These are phyloP conservation scores for Saturnispora bothae DNA, from an alignment of 805 yeast genomes.

Conservation along the genomic window DNA sequence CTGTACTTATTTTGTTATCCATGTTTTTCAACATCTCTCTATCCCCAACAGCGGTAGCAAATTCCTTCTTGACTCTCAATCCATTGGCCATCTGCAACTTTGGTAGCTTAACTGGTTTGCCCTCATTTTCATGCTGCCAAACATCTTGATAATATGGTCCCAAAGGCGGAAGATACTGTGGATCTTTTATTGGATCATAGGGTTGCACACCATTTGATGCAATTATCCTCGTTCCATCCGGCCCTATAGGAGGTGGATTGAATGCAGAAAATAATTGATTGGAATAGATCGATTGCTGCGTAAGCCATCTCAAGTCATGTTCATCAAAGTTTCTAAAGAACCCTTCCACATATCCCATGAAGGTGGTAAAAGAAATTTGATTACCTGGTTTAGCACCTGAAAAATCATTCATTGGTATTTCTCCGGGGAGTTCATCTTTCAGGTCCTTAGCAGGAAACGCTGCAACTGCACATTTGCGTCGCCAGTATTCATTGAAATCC, in stretches of 20 bases:
- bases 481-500: slow-evolving; percentile 48
- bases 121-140: slow-evolving; percentile 76
- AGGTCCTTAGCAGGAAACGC: slow-evolving; percentile 79
- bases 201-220: slow-evolving; percentile 1
- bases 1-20: slow-evolving; percentile 65
- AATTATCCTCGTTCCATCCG: slow-evolving; percentile 6
- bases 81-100: slow-evolving; percentile 19
- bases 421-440: slow-evolving; percentile 72
- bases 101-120: slow-evolving; percentile 16
- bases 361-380: slow-evolving; percentile 88
- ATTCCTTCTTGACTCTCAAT: slow-evolving; percentile 15
- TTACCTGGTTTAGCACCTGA: slow-evolving; percentile 75
- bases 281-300: slow-evolving; percentile 30
- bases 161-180: slow-evolving; percentile 73
- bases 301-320: slow-evolving; percentile 71
- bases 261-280: slow-evolving; percentile 6
- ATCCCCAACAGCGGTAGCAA: slow-evolving; percentile 46
- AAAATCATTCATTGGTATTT: slow-evolving; percentile 77
- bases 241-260: slow-evolving; percentile 5
- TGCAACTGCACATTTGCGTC: slow-evolving; percentile 75
- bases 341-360: slow-evolving; percentile 75
- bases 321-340: slow-evolving; percentile 68
- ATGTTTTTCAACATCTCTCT: neutral
- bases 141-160: slow-evolving; percentile 74
- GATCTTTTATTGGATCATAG: slow-evolving; percentile 22